Percentiles rank a stretch among this genome's conserved stretches.
phyloP scores from a whole-genome alignment of 495 filamentous ascomycete species.

The Aspergillus nidulans region DNA sequence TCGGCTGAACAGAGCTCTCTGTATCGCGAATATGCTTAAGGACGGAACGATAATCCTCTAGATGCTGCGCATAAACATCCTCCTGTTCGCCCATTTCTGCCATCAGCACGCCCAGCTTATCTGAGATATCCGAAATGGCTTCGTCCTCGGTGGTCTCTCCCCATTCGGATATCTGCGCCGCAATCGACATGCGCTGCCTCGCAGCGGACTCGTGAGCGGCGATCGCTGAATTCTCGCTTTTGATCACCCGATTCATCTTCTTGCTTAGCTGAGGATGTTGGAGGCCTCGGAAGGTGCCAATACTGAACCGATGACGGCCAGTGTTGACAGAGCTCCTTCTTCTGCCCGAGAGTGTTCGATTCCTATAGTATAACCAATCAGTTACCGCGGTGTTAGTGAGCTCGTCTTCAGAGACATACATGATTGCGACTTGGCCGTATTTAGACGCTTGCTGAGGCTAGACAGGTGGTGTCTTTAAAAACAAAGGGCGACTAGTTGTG shows the following conservation, averaged over 20 bases:
- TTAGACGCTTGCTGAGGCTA: not conserved
- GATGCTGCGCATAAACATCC: conserved; percentile 74
- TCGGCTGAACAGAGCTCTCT: conserved; percentile 88
- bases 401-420: conserved; percentile 6
- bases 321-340: conserved; percentile 35
- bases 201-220: conserved; percentile 76
- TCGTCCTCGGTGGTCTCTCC: conserved; percentile 86
- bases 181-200: conserved; percentile 75
- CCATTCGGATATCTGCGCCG: conserved; percentile 93
- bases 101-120: conserved; percentile 90
- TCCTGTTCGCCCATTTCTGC: conserved; percentile 91
- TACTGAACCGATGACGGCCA: conserved; percentile 62
- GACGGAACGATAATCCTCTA: conserved; percentile 75
- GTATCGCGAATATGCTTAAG: conserved; percentile 92
- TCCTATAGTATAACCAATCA: conserved; percentile 40
- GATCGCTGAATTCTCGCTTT: conserved; percentile 82
- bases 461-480: not conserved
- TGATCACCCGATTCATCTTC: conserved; percentile 84
- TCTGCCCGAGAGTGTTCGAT: conserved; percentile 58
- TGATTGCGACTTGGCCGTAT: not conserved
- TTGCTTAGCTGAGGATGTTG: conserved; percentile 80
- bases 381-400: not conserved
- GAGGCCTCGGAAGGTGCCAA: conserved; percentile 74
- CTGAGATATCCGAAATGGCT: conserved; percentile 78
- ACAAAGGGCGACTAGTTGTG: not conserved